phyloP scores from a whole-genome alignment of 805 yeast genomes.

The Myxozyma vanderwaltii region DNA sequence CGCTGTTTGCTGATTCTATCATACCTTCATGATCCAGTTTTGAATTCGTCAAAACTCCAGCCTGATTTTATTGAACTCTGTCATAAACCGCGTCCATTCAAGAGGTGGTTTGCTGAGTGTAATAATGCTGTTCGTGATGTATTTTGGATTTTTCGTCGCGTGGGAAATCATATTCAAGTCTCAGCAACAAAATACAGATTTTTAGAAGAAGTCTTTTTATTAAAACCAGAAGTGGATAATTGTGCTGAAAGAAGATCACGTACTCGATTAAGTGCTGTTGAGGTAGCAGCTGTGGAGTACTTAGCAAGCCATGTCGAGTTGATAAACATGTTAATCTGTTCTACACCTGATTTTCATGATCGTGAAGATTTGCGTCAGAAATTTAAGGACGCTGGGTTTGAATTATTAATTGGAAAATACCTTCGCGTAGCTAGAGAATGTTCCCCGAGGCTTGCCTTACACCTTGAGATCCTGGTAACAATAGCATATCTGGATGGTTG shows the following conservation, averaged over 20 bases:
- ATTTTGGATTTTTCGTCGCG: constrained; percentile 24
- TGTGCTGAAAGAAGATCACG: neutral
- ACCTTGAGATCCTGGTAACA: constrained; percentile 14
- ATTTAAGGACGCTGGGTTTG: constrained; percentile 24
- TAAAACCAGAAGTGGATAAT: neutral
- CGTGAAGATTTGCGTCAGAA: constrained; percentile 11
- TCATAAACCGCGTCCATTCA: constrained; percentile 22
- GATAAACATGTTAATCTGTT: constrained; percentile 13
- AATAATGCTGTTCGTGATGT: constrained; percentile 21
- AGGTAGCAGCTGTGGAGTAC: constrained; percentile 25
- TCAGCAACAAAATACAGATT: neutral
- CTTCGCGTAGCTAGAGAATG: constrained; percentile 6
- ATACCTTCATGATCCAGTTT: constrained; percentile 16
- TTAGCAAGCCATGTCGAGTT: constrained; percentile 28
- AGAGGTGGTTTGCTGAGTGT: constrained; percentile 24
- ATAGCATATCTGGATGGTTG: constrained; percentile 22
- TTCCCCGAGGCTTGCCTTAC: neutral
- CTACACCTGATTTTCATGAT: neutral
- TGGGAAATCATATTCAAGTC: constrained; percentile 4
- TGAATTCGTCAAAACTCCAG: neutral
- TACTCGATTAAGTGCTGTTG: constrained; percentile 2
- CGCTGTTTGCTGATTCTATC: constrained; percentile 7
- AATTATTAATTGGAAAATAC: constrained; percentile 14
- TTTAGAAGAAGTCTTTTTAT: neutral
- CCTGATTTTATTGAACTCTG: constrained; percentile 23